Evolutionary conservation across 192 early-diverging fungal genomes (phyloP), one percentile per base, ranked within the genome.

Genomic region (Linnemannia zychae): DNA sequence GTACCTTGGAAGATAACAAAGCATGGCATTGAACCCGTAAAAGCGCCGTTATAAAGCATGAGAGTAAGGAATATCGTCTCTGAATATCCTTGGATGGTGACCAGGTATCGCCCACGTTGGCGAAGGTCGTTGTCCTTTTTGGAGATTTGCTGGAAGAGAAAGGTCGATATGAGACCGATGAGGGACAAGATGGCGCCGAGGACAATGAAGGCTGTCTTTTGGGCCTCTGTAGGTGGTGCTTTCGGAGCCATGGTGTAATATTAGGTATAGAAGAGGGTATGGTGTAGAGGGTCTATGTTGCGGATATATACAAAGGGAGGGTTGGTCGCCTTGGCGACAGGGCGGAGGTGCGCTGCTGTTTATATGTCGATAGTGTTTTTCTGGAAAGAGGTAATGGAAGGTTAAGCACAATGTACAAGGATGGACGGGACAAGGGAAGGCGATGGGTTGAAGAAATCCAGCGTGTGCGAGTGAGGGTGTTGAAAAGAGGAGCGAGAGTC

Each of bases 51-150:
- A 48, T 34, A 48, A 9, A 38, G 72, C 6, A 85, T 48, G 11
- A 85, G 0, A 20, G 67, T 57, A 37, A 85, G 50, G 46, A 69
- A 85, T 1, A 72, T 18, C 7, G 83, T 76, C 34, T 67, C 52
- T 33, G 70, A 68, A 49, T 76, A 79, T 4, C 83, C 83, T 50
- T 85, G 83, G 13, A 79, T 49, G 1, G 77, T 72, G 28, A 85
- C 77, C 7, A 85, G 71, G 44, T 85, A 85, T 4, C 83, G 77
- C 33, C 83, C 83, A 36, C 83, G 67, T 36, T 85, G 83, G 17
- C 83, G 83, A n/a, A 85, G 74, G 44, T 85, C 72, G 44, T 85
- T 79, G 49, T 85, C 77, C 40, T 38, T 75, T 72, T 85, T 79
- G 12, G 83, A 85, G 44, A 79, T 69, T 79, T 68, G 67, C 36